Evolutionary conservation across 2,329 filamentous ascomycete species (phyloP).

Genomic region (Hypoxylon sp.): DNA sequence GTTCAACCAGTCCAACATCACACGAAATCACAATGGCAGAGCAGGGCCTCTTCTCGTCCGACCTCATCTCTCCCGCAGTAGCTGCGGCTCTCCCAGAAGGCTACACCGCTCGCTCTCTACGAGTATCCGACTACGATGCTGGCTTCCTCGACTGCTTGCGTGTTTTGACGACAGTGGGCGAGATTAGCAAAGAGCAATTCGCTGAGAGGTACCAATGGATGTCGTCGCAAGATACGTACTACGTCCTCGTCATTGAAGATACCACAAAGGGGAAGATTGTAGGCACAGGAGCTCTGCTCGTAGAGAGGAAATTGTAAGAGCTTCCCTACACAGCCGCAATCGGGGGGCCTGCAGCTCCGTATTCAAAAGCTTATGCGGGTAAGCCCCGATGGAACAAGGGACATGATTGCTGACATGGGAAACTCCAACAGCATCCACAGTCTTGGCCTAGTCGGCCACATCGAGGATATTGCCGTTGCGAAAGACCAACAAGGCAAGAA

Average conservation of each 20-base stretch:
- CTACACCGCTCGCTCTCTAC: slow-evolving; percentile 86
- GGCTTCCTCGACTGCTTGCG: slow-evolving; percentile 93
- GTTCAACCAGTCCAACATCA: not conserved
- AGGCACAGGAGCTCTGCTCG: slow-evolving; percentile 90
- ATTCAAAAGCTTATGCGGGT: slow-evolving; percentile 4
- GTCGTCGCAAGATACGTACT: slow-evolving; percentile 81
- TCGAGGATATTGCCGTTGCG: slow-evolving; percentile 96
- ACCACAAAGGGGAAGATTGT: slow-evolving; percentile 75
- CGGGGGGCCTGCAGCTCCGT: not conserved
- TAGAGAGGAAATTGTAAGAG: slow-evolving; percentile 92
- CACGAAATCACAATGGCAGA: slow-evolving; percentile 54
- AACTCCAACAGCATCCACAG: slow-evolving; percentile 75
- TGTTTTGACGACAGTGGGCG: slow-evolving; percentile 92
- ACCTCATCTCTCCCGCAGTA: slow-evolving; percentile 84
- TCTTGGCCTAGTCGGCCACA: slow-evolving; percentile 89
- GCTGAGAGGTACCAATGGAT: slow-evolving; percentile 88
- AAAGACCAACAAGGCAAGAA: slow-evolving; percentile 99
- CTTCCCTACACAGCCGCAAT: not conserved
- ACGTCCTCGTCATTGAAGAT: slow-evolving; percentile 88
- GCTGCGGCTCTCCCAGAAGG: slow-evolving; percentile 79
- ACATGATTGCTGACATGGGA: slow-evolving; percentile 42
- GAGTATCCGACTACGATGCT: slow-evolving; percentile 80
- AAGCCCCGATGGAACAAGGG: slow-evolving; percentile 5
- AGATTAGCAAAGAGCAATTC: slow-evolving; percentile 82
- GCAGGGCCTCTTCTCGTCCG: slow-evolving; percentile 80